Base-by-base conservation (phyloP, 1,284 basidiomycete genomes). In the Malassezia equina region DNA sequence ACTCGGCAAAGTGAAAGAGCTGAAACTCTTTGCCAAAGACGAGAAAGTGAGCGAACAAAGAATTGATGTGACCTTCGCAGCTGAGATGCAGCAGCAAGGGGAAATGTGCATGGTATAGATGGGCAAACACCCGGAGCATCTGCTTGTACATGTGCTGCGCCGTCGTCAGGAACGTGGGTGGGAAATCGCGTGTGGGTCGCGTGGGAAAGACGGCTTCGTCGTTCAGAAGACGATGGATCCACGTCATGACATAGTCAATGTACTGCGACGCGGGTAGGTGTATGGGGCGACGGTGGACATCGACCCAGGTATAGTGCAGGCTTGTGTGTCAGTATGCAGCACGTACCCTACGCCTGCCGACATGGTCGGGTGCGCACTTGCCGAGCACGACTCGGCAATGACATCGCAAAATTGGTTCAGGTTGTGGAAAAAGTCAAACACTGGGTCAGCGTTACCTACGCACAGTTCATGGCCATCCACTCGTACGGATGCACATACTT, bases 201-300 rank as follows among this genome's bases (percentile, higher is more conserved):
- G 91, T 95, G 1, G 93, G 93, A 78, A 98, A 98, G 25, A 86
- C 84, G 58, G 79, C 82, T 69, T 95, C 90, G 76, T 96, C 93
- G 65, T 90, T 86, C 32, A 96, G 80, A 25, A 94, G 79, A 68
- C 91, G 91, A 71, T 95, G 90, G 5, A 94, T 82, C 91, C 91
- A 96, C 11, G 89, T 91, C 87, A 96, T 91, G 62, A 96, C 91
- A 75, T 93, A 98, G 78, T 98, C 93, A 62, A 96, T 91, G 77
- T 98, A 96, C 24, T 90, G 93, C 6, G 93, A 88, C 3, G 93
- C 93, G 13, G 93, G 86, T 0, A 99, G 80, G 64, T 93, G 84
- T 36, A 96, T 88, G 64, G 86, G 86, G 74, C 91, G 91, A 52
- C 90, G 86, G 32, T 73, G 68, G 77, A 95, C 94, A 41, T 75